These are phyloP conservation scores for Auriscalpium microsporum DNA, from an alignment of 768 basidiomycete species.

Conservation along the genomic window DNA sequence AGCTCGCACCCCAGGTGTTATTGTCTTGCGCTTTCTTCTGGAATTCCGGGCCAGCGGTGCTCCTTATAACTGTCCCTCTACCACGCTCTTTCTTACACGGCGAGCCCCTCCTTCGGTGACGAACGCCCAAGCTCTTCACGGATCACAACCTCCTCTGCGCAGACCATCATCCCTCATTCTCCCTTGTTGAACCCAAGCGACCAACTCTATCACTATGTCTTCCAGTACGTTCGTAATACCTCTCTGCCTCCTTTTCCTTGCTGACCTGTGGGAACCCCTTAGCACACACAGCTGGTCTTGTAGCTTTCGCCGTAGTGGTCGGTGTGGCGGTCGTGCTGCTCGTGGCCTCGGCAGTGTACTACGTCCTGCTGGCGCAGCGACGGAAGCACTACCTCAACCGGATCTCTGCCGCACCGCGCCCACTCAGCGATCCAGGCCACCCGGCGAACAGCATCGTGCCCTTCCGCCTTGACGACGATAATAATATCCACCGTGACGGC, in stretches of 20 bases:
- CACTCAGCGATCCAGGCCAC: neutral
- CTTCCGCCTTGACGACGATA: neutral
- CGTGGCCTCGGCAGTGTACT: neutral
- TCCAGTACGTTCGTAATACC: neutral
- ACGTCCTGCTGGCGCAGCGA: neutral
- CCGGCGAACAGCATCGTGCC: slow-evolving; percentile 2
- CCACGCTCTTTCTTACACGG: neutral
- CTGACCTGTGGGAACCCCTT: neutral
- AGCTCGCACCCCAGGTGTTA: neutral
- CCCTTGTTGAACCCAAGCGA: neutral
- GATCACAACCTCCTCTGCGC: neutral
- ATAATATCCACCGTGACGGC: no score
- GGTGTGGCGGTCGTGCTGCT: neutral
- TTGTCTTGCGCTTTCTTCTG: neutral
- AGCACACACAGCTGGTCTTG: neutral
- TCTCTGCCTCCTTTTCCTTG: neutral
- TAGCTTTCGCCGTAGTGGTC: neutral
- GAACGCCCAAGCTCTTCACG: no score
- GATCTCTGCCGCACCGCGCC: neutral
- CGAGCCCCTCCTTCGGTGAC: neutral
- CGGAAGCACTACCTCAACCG: neutral
- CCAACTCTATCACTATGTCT: neutral
- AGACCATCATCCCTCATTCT: neutral
- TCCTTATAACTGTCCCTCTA: neutral
- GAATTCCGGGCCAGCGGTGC: neutral